phyloP scores from a whole-genome alignment of 2,329 filamentous ascomycete species.

The Fusarium dlaminii region DNA sequence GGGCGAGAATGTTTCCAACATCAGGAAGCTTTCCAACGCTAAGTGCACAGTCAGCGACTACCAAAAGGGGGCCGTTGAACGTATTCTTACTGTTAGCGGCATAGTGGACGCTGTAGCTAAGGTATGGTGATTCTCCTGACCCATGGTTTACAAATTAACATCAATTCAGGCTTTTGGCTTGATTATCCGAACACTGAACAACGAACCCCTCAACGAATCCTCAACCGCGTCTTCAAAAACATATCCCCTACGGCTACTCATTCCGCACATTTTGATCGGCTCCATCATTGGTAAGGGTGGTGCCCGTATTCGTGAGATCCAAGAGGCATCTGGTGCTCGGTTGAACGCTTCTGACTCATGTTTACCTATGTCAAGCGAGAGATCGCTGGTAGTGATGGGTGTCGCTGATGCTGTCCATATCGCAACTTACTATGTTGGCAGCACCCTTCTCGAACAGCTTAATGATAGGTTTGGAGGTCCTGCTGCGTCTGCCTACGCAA shows the following conservation, averaged over 20 bases:
- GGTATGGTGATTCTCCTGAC: slow-evolving; percentile 61
- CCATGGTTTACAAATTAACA: slow-evolving; percentile 40
- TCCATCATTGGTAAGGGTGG: slow-evolving; percentile 99
- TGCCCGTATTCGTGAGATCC: slow-evolving; percentile 95
- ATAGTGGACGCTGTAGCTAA: slow-evolving; percentile 97
- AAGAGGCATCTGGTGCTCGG: slow-evolving; percentile 95
- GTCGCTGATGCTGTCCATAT: slow-evolving; percentile 99
- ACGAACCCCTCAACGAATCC: slow-evolving; percentile 87
- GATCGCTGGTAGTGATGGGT: slow-evolving; percentile 96
- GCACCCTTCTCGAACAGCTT: slow-evolving; percentile 96
- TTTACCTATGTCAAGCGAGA: slow-evolving; percentile 92
- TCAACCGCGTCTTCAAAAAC: slow-evolving; percentile 96
- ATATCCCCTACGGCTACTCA: slow-evolving; percentile 92
- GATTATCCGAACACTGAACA: slow-evolving; percentile 98
- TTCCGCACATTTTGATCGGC: slow-evolving; percentile 96
- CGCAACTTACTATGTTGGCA: slow-evolving; percentile 97
- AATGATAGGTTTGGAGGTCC: slow-evolving; percentile 97
- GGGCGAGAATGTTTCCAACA: slow-evolving; percentile 97
- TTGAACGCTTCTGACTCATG: slow-evolving; percentile 97
- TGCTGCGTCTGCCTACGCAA: slow-evolving; percentile 96
- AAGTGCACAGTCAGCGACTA: slow-evolving; percentile 99
- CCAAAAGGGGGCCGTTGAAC: slow-evolving; percentile 94
- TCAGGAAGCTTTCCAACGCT: slow-evolving; percentile 91
- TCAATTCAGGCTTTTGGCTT: slow-evolving; percentile 84
- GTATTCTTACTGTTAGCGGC: slow-evolving; percentile 96